A percentile compares a stretch with the other conserved stretches of the same genome.
Evolutionary conservation across 208 protist species (phyloP).

Genomic region (Acanthamoeba divionensis): DNA sequence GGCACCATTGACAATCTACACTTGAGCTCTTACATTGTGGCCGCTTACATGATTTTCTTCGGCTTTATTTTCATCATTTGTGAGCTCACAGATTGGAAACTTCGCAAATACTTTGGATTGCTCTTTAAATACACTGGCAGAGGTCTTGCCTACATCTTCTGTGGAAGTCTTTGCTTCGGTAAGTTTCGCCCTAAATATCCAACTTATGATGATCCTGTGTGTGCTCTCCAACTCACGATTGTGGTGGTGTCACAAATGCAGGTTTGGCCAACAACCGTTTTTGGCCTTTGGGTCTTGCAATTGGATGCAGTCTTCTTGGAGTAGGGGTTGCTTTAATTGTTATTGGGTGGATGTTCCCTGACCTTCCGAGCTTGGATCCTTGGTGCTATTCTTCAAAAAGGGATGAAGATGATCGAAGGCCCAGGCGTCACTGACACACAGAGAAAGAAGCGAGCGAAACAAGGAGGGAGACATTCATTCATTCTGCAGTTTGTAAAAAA

Average conservation of each 20-base stretch:
- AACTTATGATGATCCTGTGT: not conserved
- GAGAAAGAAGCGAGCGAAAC: too few species aligned
- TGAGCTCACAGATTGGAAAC: constrained; percentile 27
- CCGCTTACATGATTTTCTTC: constrained; percentile 42
- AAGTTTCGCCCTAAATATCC: not conserved
- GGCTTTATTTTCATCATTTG: constrained; percentile 14
- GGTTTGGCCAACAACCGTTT: constrained; percentile 33
- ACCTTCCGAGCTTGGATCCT: not conserved
- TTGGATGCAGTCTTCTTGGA: not conserved
- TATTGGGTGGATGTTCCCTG: constrained; percentile 10
- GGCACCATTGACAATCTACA: constrained; percentile 14
- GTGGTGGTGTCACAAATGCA: not conserved
- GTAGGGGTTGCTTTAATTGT: not conserved
- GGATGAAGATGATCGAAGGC: not conserved
- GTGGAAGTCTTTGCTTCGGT: constrained; percentile 39
- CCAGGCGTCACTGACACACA: too few species aligned
- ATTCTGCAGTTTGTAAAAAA: too few species aligned
- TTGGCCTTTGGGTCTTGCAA: not conserved
- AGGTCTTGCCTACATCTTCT: constrained; percentile 43
- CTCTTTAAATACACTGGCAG: constrained; percentile 44
- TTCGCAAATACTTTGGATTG: constrained; percentile 31
- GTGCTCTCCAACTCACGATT: not conserved
- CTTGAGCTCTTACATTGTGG: constrained; percentile 28
- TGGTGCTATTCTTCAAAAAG: not conserved
- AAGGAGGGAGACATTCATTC: too few species aligned